Conservation (phyloP, 257 asterid genomes). For the Capsicum rhomboideum region DNA sequence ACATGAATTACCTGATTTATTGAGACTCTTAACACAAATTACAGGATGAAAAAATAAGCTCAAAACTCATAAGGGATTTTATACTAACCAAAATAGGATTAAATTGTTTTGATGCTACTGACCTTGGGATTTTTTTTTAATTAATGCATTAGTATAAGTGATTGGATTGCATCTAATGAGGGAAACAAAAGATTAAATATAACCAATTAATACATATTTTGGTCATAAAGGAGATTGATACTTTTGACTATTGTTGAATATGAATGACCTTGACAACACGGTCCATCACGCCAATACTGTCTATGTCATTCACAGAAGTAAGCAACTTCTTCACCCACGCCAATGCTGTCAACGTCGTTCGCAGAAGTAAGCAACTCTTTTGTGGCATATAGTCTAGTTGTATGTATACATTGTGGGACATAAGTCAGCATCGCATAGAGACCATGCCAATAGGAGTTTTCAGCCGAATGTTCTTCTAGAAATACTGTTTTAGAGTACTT, state of each 20-base stretch:
- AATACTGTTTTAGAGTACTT: too few species aligned
- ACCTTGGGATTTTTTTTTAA: neutral
- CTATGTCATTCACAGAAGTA: too few species aligned
- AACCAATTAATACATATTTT: too few species aligned
- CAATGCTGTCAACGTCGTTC: too few species aligned
- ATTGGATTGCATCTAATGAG: neutral
- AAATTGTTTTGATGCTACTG: neutral
- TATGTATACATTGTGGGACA: too few species aligned
- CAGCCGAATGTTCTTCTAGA: too few species aligned
- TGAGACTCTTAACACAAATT: neutral
- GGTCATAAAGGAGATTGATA: neutral
- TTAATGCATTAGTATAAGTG: neutral
- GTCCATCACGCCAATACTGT: too few species aligned
- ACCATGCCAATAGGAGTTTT: too few species aligned
- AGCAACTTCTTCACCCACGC: too few species aligned
- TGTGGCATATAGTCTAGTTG: too few species aligned
- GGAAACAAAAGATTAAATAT: neutral
- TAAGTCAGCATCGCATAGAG: too few species aligned
- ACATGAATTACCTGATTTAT: neutral
- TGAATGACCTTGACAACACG: too few species aligned
- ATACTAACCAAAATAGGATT: neutral
- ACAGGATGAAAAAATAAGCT: neutral
- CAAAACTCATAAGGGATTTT: neutral
- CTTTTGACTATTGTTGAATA: neutral
- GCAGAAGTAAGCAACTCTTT: neutral